Evolutionary conservation across 1,139 yeast genomes (phyloP).

Genomic region (Hansenula sp.): DNA sequence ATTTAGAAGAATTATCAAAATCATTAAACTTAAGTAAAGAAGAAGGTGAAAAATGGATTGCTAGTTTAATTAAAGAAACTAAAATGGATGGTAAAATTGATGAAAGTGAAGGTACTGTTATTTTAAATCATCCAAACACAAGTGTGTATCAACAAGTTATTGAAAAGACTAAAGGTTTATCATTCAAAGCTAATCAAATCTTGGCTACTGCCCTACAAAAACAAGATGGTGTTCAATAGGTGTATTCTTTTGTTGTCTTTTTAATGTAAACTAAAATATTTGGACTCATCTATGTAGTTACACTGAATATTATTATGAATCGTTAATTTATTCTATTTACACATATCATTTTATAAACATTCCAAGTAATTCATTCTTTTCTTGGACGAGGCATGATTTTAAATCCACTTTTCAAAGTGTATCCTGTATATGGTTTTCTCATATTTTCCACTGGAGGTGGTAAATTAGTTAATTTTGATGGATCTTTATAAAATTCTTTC

Average conservation of each 20-base stretch:
- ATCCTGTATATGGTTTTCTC: conserved; percentile 3
- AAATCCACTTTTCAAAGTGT: not conserved
- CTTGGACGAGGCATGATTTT: not conserved
- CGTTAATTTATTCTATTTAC: no score
- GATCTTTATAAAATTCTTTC: conserved; percentile 42
- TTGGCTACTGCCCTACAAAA: conserved; percentile 33
- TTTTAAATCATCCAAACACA: conserved; percentile 41
- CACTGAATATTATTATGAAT: no score
- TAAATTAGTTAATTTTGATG: conserved; percentile 10
- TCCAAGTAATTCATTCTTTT: no score
- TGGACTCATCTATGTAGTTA: no score
- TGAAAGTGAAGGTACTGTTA: conserved; percentile 41
- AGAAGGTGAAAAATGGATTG: conserved; percentile 47
- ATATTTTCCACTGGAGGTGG: conserved; percentile 10
- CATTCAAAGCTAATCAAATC: conserved; percentile 52
- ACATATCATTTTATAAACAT: not conserved
- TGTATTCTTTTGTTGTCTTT: not conserved
- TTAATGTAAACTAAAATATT: not conserved
- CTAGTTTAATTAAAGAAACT: conserved; percentile 41
- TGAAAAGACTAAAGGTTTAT: conserved; percentile 56
- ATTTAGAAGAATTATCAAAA: conserved; percentile 36
- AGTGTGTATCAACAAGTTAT: conserved; percentile 52
- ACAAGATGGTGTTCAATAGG: conserved; percentile 16
- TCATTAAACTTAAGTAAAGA: conserved; percentile 39
- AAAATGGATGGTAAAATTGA: conserved; percentile 48